Conservation (phyloP, 805 yeast species). For the Cyberlindnera mrakii region DNA sequence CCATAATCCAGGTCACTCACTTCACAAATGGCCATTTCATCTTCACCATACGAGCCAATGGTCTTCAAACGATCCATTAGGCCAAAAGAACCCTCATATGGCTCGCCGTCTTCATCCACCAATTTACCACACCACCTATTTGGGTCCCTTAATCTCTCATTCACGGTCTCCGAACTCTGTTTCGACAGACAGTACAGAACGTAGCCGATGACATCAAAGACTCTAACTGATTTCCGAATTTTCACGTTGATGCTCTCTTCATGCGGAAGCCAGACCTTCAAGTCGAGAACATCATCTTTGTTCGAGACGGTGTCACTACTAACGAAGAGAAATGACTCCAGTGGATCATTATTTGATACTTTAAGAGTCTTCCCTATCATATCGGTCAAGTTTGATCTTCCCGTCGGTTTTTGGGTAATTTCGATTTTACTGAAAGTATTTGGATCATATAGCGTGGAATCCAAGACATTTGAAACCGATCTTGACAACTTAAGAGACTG, state of each 20-base stretch:
- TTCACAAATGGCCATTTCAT: conserved; percentile 71
- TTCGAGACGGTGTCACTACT: conserved; percentile 23
- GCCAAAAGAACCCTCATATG: conserved; percentile 87
- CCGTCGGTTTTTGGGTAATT: neutral
- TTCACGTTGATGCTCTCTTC: conserved; percentile 20
- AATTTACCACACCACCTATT: conserved; percentile 72
- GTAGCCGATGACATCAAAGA: conserved; percentile 52
- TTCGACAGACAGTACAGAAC: conserved; percentile 28
- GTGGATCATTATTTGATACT: conserved; percentile 29
- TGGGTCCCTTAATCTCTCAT: conserved; percentile 34
- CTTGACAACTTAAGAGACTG: conserved; percentile 1
- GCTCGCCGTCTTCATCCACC: conserved; percentile 91
- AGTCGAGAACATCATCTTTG: conserved; percentile 15
- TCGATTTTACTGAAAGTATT: conserved; percentile 3
- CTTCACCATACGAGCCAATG: conserved; percentile 68
- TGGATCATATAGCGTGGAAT: neutral
- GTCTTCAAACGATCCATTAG: conserved; percentile 64
- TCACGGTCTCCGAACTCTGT: conserved; percentile 1
- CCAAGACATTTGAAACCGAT: conserved; percentile 1
- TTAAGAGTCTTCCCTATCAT: conserved; percentile 34
- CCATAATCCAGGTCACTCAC: conserved; percentile 41
- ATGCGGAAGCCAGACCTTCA: conserved; percentile 23
- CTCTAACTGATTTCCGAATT: conserved; percentile 33
- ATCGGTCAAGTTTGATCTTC: conserved; percentile 34
- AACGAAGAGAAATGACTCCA: conserved; percentile 37